Percentiles rank a stretch among this genome's conserved stretches.
Conservation (phyloP, 2,329 filamentous ascomycete genomes). For the Ophiostoma ips region DNA sequence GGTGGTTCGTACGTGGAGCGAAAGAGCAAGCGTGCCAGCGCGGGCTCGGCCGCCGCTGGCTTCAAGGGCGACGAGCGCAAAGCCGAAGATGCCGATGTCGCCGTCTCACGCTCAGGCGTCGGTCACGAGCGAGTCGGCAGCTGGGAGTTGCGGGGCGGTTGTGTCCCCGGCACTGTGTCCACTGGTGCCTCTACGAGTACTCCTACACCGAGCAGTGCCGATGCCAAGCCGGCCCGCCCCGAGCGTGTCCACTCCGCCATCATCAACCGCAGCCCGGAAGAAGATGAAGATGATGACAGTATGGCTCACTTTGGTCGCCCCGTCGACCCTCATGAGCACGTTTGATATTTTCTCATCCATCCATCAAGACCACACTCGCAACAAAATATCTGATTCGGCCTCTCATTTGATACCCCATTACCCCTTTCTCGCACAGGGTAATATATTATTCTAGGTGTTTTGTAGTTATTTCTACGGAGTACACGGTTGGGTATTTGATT, state of each 20-base stretch:
- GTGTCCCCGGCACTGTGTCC: not conserved
- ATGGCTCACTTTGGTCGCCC: conserved; percentile 25
- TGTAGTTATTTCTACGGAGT: no score
- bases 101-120: conserved; percentile 24
- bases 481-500: no score
- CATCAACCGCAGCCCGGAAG: conserved; percentile 5
- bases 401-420: no score
- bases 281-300: conserved; percentile 21
- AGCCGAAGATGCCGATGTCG: conserved; percentile 29
- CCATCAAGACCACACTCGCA: no score
- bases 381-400: no score
- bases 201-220: no score
- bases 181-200: conserved; percentile 12
- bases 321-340: conserved; percentile 25
- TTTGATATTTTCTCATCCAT: no score
- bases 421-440: no score
- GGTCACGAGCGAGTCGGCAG: conserved; percentile 33
- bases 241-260: conserved; percentile 12
- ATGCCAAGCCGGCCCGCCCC: conserved; percentile 10
- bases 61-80: conserved; percentile 34
- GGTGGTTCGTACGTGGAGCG: not conserved
- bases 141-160: conserved; percentile 29
- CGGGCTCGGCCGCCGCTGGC: conserved; percentile 19
- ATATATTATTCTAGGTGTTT: no score
- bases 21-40: not conserved